Percentiles rank a stretch among this genome's conserved stretches.
Conservation (phyloP, 2,329 filamentous ascomycete genomes). For the Fusarium falciforme region DNA sequence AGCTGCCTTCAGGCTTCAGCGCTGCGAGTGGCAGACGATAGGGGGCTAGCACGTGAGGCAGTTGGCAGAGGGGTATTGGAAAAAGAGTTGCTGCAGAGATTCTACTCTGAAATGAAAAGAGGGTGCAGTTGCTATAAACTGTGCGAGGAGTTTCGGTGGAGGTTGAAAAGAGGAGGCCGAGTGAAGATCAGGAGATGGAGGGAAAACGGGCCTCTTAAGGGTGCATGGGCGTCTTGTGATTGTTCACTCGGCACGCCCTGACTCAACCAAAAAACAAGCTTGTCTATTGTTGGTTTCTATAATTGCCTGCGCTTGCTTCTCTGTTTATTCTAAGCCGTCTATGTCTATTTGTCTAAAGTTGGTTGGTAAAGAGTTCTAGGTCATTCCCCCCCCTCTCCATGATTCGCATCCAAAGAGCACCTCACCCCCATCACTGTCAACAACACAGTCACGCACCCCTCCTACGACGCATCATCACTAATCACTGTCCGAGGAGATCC, state of each 20-base stretch:
- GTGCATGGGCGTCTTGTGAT: conserved; percentile 11
- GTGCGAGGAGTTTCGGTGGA: neutral
- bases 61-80: neutral
- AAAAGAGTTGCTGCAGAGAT: neutral
- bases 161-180: conserved; percentile 1
- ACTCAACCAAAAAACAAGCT: conserved; percentile 17
- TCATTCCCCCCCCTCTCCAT: neutral
- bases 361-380: neutral
- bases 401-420: neutral
- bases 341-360: conserved; percentile 14
- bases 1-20: neutral
- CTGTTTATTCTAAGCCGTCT: conserved; percentile 7
- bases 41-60: neutral
- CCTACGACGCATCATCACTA: conserved; percentile 15
- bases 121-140: neutral
- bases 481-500: conserved; percentile 38
- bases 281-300: conserved; percentile 12
- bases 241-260: conserved; percentile 23
- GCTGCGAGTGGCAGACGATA: conserved; percentile 14
- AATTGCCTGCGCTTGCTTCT: neutral
- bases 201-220: conserved; percentile 13
- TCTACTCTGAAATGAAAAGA: neutral
- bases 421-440: neutral
- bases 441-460: neutral
- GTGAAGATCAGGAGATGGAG: conserved; percentile 6